Evolutionary conservation across 352 stramenopile genomes (phyloP).

Genomic region (Aphanomyces cochlioides): DNA sequence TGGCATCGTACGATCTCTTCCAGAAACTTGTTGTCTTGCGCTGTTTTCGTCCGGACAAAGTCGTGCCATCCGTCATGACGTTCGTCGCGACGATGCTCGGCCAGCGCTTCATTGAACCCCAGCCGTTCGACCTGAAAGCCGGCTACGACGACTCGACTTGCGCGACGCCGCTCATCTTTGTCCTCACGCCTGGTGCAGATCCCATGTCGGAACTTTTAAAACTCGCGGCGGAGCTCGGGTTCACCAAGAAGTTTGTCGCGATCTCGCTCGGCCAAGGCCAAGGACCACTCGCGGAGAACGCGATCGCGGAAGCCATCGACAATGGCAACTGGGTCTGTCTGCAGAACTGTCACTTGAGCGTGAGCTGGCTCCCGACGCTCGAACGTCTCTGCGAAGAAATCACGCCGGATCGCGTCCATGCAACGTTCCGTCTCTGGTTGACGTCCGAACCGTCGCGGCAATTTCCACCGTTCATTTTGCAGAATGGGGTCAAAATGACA

Average conservation of each 20-base stretch:
- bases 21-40: constrained; percentile 88
- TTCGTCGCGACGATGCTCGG: constrained; percentile 90
- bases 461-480: constrained; percentile 93
- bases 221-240: constrained; percentile 86
- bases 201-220: constrained; percentile 93
- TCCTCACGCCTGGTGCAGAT: constrained; percentile 92
- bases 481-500: constrained; percentile 94
- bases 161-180: constrained; percentile 93
- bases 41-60: constrained; percentile 90
- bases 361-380: constrained; percentile 92
- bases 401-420: constrained; percentile 86
- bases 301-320: constrained; percentile 90
- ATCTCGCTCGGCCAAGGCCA: constrained; percentile 95
- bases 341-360: constrained; percentile 94
- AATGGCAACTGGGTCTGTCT: constrained; percentile 94
- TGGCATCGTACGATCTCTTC: constrained; percentile 74
- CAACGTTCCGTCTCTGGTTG: constrained; percentile 92
- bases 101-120: constrained; percentile 89
- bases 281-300: constrained; percentile 86
- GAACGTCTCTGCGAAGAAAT: constrained; percentile 94
- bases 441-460: constrained; percentile 90
- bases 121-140: constrained; percentile 90
- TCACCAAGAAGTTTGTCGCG: constrained; percentile 89
- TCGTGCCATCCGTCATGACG: constrained; percentile 86
- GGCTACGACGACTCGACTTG: constrained; percentile 91